A percentile compares a stretch with the other conserved stretches of the same genome.
These are phyloP conservation scores for Geotrichum armillariae DNA, from an alignment of 1,139 yeast species.

Conservation along the genomic window DNA sequence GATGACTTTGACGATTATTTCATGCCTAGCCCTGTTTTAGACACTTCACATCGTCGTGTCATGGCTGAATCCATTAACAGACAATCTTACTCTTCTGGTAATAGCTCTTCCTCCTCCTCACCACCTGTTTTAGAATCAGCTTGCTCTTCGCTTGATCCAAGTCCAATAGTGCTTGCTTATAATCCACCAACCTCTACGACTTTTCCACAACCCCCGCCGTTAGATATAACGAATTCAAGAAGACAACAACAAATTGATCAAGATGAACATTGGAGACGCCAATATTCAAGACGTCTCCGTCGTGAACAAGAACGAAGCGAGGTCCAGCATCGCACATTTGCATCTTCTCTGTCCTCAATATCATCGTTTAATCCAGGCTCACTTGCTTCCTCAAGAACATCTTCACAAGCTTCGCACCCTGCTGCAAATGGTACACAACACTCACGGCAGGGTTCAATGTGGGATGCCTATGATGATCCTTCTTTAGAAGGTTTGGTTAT, in stretches of 20 bases:
- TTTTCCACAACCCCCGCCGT: too few relatives aligned
- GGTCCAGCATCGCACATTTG: not conserved
- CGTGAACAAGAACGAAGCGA: slow-evolving; percentile 14
- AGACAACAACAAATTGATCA: slow-evolving; percentile 3
- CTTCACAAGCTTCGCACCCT: not conserved
- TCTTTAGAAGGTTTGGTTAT: slow-evolving; percentile 19
- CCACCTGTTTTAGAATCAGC: not conserved
- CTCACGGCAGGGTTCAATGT: not conserved
- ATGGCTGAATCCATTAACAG: slow-evolving; percentile 6
- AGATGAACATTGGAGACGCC: slow-evolving; percentile 15
- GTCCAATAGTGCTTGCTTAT: not conserved
- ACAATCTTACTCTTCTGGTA: not conserved
- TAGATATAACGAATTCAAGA: not conserved
- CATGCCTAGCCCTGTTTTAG: slow-evolving; percentile 3
- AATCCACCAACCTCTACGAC: not conserved
- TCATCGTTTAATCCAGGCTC: not conserved
- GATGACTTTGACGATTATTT: slow-evolving; percentile 11
- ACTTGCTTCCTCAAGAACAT: not conserved
- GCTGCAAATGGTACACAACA: not conserved
- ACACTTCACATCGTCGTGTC: slow-evolving; percentile 8
- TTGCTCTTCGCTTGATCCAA: slow-evolving; percentile 2
- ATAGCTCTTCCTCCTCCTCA: not conserved
- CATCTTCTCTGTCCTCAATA: not conserved
- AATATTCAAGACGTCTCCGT: slow-evolving; percentile 7
- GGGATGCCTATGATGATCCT: slow-evolving; percentile 22